phyloP scores from a whole-genome alignment of 106 monocot species.

The Narthecium ossifragum region DNA sequence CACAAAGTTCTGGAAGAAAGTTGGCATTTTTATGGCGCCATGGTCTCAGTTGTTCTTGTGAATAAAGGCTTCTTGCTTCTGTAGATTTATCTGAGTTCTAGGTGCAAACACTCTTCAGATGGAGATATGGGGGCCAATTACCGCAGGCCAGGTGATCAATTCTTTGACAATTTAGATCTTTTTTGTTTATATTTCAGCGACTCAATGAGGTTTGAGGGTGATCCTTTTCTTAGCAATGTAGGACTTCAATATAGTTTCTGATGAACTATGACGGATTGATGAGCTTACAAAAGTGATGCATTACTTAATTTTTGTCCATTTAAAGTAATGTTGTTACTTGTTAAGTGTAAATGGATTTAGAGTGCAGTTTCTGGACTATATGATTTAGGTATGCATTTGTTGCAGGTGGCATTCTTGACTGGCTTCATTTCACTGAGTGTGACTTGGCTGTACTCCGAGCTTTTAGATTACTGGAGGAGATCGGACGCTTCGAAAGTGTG shows the following conservation, averaged over 20 bases:
- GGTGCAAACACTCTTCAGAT: no score
- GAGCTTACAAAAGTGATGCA: no score
- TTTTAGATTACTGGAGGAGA: conserved; percentile 25
- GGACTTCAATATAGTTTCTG: no score
- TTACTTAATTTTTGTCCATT: no score
- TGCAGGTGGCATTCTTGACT: conserved; percentile 27
- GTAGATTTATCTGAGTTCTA: no score
- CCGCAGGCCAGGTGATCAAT: conserved; percentile 27
- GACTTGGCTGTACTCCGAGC: conserved; percentile 29
- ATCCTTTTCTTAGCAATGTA: no score
- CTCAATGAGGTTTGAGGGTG: no score
- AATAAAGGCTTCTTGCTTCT: no score
- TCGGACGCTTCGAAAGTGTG: conserved; percentile 17
- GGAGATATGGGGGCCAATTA: conserved; percentile 24
- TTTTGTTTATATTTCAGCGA: not conserved
- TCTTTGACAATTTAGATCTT: not conserved
- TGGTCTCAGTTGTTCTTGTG: no score
- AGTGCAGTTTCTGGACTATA: not conserved
- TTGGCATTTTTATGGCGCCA: no score
- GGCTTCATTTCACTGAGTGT: conserved; percentile 29
- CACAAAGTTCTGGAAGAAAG: no score
- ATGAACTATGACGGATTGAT: no score
- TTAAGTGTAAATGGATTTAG: not conserved
- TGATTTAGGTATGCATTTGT: not conserved
- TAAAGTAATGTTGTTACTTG: not conserved